These are phyloP conservation scores for Quercus parvula DNA, from an alignment of 306 rosid species.

Conservation along the genomic window DNA sequence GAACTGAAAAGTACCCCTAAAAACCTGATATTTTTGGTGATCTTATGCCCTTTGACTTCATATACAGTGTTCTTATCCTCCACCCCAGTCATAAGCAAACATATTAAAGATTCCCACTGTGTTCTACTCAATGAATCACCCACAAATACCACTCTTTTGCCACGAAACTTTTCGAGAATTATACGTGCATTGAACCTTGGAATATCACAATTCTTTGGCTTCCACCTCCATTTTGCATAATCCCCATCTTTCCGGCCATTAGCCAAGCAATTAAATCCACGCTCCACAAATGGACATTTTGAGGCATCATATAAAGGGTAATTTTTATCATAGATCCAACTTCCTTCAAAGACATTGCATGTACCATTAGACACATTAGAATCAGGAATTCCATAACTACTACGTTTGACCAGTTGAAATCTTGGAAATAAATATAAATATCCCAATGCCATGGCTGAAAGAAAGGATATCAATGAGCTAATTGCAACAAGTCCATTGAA, in stretches of 20 bases:
- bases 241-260: conserved; percentile 76
- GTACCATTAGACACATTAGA: conserved; percentile 24
- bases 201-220: conserved; percentile 65
- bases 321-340: conserved; percentile 61
- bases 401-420: conserved; percentile 23
- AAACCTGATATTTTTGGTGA: conserved; percentile 68
- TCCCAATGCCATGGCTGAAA: conserved; percentile 43
- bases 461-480: conserved; percentile 49
- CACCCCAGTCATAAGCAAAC: conserved; percentile 83
- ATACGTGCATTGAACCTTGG: conserved; percentile 53
- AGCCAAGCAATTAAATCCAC: conserved; percentile 72
- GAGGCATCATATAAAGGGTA: conserved; percentile 85
- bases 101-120: conserved; percentile 90
- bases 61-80: conserved; percentile 70
- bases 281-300: conserved; percentile 66
- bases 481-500: conserved; percentile 42
- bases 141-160: conserved; percentile 79
- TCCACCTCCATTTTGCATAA: conserved; percentile 81
- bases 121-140: conserved; percentile 93
- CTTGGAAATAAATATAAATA: conserved; percentile 48
- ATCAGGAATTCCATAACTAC: conserved; percentile 27
- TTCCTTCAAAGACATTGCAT: conserved; percentile 78
- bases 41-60: conserved; percentile 66
- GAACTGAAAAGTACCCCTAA: conserved; percentile 59
- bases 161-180: conserved; percentile 57